These are phyloP conservation scores for Syzygium grande DNA, from an alignment of 345 rosid genomes.

Conservation along the genomic window DNA sequence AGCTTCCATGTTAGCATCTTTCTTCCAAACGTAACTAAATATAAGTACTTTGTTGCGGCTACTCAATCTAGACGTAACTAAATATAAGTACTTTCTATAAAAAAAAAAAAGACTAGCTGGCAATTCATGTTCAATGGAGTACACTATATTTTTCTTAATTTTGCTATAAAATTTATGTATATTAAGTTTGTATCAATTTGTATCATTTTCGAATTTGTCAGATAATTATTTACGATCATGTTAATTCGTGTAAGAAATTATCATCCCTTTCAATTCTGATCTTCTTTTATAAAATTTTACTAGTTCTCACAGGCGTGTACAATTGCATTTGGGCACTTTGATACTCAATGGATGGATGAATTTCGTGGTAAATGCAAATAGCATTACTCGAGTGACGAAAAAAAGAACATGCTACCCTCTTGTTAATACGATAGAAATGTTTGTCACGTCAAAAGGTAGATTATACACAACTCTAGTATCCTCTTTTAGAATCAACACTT, in stretches of 20 bases:
- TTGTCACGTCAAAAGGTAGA: neutral
- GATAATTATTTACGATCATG: no score
- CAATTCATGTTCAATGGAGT: neutral
- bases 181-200: no score
- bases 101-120: neutral
- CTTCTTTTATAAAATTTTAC: neutral
- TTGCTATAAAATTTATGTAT: no score
- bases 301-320: neutral
- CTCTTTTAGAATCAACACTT: no score
- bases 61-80: no score
- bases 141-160: no score
- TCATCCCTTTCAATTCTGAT: no score
- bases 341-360: neutral
- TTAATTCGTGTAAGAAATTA: no score
- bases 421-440: neutral
- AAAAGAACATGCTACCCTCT: neutral
- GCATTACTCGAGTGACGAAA: neutral
- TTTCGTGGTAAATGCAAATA: neutral
- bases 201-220: no score
- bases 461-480: neutral
- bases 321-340: neutral
- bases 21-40: neutral
- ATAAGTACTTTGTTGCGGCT: no score
- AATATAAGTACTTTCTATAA: no score
- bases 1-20: neutral